Conservation (phyloP, 257 asterid species). For the Nicotiana noctiflora region DNA sequence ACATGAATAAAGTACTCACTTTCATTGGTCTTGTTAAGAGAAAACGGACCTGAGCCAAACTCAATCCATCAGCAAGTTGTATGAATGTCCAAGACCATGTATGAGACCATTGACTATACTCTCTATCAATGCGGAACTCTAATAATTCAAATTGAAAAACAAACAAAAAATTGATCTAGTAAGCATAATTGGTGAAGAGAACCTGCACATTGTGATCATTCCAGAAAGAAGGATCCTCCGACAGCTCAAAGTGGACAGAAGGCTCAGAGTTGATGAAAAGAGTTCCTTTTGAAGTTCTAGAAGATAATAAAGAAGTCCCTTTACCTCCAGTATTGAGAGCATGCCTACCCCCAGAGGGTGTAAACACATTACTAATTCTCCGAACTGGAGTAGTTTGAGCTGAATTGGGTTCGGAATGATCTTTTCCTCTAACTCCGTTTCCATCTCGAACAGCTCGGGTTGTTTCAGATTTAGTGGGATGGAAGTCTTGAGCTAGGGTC, state of each 20-base stretch:
- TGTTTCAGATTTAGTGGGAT: conserved; percentile 15
- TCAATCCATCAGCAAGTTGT: not conserved
- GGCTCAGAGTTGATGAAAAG: conserved; percentile 24
- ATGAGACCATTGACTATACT: not conserved
- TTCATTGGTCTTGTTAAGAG: no score
- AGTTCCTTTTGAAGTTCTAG: conserved; percentile 34
- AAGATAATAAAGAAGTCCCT: conserved; percentile 18
- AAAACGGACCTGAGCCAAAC: not conserved
- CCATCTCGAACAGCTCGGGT: not conserved
- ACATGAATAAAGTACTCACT: not conserved
- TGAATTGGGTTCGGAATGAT: conserved; percentile 43
- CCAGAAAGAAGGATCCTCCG: conserved; percentile 60
- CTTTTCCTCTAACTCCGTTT: conserved; percentile 27
- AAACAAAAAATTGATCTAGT: not conserved
- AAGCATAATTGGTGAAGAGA: not conserved
- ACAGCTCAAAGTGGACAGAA: conserved; percentile 45
- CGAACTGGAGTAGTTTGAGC: conserved; percentile 47
- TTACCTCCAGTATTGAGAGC: conserved; percentile 28
- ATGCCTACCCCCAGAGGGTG: conserved; percentile 15
- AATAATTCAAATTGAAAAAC: not conserved
- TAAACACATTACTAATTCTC: conserved; percentile 29
- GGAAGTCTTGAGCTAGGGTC: not conserved
- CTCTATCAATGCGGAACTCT: not conserved
- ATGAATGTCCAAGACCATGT: not conserved
- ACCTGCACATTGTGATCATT: conserved; percentile 89